These are phyloP conservation scores for Gleditsia sinensis DNA, from an alignment of 306 rosid genomes.

Conservation along the genomic window DNA sequence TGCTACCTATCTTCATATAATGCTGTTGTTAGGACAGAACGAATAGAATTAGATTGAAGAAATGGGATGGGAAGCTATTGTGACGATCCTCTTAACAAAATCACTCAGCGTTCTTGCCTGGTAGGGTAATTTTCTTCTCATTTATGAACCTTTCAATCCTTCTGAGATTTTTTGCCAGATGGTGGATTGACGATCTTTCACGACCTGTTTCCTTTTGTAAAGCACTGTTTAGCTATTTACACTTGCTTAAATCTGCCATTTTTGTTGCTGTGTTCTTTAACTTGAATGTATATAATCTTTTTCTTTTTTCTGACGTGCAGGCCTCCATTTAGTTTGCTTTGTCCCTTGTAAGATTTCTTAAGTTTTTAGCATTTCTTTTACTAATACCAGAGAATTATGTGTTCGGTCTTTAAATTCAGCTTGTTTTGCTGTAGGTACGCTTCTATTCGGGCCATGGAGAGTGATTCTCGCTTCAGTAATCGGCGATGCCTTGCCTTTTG, in stretches of 20 bases:
- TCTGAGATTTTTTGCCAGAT: neutral
- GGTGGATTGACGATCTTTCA: neutral
- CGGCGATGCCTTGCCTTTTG: constrained; percentile 67
- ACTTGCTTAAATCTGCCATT: neutral
- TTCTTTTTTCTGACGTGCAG: constrained; percentile 36
- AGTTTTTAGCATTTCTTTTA: neutral
- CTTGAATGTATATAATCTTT: neutral
- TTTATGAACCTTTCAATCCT: neutral
- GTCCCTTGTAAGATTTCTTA: constrained; percentile 52
- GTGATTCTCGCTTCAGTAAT: constrained; percentile 54
- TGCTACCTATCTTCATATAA: neutral
- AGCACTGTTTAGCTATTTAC: neutral
- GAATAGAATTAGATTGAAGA: constrained; percentile 15
- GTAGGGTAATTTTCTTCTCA: constrained; percentile 21
- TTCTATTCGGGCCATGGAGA: constrained; percentile 58
- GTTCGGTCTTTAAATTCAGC: neutral
- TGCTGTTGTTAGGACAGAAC: neutral
- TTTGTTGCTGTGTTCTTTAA: neutral
- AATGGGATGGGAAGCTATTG: constrained; percentile 44
- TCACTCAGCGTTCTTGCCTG: constrained; percentile 48
- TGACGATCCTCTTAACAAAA: constrained; percentile 26
- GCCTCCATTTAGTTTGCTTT: constrained; percentile 61
- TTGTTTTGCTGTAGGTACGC: constrained; percentile 45
- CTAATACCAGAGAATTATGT: neutral
- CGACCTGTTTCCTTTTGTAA: neutral